These are phyloP conservation scores for Henckelia pumila DNA, from an alignment of 257 asterid genomes.

Conservation along the genomic window DNA sequence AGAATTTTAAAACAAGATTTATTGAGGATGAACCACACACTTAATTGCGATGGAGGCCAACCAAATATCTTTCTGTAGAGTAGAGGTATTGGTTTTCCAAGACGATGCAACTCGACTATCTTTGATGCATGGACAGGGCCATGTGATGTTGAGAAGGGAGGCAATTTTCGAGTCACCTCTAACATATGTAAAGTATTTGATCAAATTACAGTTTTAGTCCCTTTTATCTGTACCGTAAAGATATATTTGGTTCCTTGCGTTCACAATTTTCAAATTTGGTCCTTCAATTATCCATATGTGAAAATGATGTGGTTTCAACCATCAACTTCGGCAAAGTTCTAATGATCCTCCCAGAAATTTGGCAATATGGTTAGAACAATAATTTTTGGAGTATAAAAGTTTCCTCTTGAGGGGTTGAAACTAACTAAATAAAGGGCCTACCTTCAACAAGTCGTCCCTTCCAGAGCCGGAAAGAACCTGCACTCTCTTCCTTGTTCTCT, in stretches of 20 bases:
- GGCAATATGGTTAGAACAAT: not conserved
- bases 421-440: constrained; percentile 18
- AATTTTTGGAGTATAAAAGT: not conserved
- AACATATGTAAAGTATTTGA: not conserved
- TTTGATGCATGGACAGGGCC: not conserved
- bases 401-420: not conserved
- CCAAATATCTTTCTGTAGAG: no score
- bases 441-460: constrained; percentile 55
- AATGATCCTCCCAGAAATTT: not conserved
- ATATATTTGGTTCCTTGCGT: not conserved
- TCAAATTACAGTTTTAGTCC: not conserved
- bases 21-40: not conserved
- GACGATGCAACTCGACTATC: not conserved
- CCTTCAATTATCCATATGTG: not conserved
- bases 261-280: constrained; percentile 1
- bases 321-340: not conserved
- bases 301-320: not conserved
- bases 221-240: no score
- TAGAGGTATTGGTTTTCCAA: no score
- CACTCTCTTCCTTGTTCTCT: constrained; percentile 68
- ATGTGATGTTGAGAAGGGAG: not conserved
- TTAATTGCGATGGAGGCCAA: not conserved
- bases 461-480: constrained; percentile 64
- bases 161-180: no score
- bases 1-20: not conserved